phyloP scores from a whole-genome alignment of 805 yeast genomes.

The Geotrichum ghanense region DNA sequence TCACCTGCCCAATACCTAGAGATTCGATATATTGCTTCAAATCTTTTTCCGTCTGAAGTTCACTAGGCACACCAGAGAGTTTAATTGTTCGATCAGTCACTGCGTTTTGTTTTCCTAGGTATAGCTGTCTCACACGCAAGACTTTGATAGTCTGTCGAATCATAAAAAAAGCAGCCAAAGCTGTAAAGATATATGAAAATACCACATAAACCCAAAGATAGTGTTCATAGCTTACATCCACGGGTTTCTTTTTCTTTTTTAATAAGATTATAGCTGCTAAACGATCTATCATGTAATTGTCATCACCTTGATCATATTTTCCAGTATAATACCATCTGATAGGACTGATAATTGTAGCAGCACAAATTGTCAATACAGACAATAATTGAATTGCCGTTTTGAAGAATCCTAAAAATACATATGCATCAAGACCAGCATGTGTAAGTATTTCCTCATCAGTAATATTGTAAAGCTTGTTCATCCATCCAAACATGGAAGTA shows the following conservation, averaged over 20 bases:
- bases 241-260: background rate
- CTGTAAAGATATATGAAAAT: constrained; percentile 79
- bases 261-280: background rate
- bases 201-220: constrained; percentile 80
- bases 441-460: constrained; percentile 69
- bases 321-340: constrained; percentile 78
- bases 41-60: constrained; percentile 56
- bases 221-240: constrained; percentile 35
- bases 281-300: background rate
- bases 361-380: constrained; percentile 52
- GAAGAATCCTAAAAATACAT: constrained; percentile 82
- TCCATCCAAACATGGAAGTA: constrained; percentile 68
- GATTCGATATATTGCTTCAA: constrained; percentile 65
- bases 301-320: constrained; percentile 42
- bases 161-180: constrained; percentile 46
- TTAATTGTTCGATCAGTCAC: constrained; percentile 86
- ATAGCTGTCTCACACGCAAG: constrained; percentile 65
- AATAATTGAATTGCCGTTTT: constrained; percentile 72
- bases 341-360: constrained; percentile 71
- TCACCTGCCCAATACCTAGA: constrained; percentile 70
- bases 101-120: constrained; percentile 77
- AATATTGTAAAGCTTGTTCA: constrained; percentile 50
- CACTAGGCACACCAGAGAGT: constrained; percentile 79
- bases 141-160: constrained; percentile 62
- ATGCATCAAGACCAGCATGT: constrained; percentile 90